Evolutionary conservation across 1,139 yeast genomes (phyloP).

Genomic region (Pichia sp.): DNA sequence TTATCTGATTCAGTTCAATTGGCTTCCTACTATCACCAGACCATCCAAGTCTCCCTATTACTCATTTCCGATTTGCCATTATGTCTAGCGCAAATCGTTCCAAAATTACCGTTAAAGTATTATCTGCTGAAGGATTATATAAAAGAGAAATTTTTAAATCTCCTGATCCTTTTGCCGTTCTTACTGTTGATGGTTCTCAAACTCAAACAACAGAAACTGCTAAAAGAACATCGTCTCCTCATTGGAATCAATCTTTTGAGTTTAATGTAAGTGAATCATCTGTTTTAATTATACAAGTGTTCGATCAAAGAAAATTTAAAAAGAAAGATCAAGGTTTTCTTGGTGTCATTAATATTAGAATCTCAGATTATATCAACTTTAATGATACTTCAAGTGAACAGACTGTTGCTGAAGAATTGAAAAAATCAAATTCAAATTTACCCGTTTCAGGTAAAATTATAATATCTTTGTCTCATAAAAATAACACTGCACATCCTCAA

Average conservation of each 20-base stretch:
- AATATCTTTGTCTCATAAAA: slow-evolving; percentile 54
- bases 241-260: slow-evolving; percentile 91
- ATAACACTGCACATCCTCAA: slow-evolving; percentile 20
- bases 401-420: slow-evolving; percentile 87
- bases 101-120: slow-evolving; percentile 63
- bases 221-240: slow-evolving; percentile 89
- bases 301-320: slow-evolving; percentile 94
- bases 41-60: slow-evolving; percentile 23
- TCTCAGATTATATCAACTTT: slow-evolving; percentile 83
- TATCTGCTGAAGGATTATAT: slow-evolving; percentile 93
- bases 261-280: slow-evolving; percentile 74
- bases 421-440: slow-evolving; percentile 83
- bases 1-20: neutral
- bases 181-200: slow-evolving; percentile 94
- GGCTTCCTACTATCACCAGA: too few species aligned
- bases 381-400: slow-evolving; percentile 53
- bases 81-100: slow-evolving; percentile 17
- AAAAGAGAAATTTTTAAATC: slow-evolving; percentile 91
- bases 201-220: slow-evolving; percentile 93
- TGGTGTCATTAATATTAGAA: slow-evolving; percentile 88
- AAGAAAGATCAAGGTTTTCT: slow-evolving; percentile 98
- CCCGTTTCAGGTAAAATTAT: slow-evolving; percentile 90
- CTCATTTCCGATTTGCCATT: neutral
- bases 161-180: slow-evolving; percentile 97
- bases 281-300: slow-evolving; percentile 85